Evolutionary conservation across 2,329 filamentous ascomycete genomes (phyloP), one percentile per base, ranked within the genome.

Genomic region (Beauveria caledonica): DNA sequence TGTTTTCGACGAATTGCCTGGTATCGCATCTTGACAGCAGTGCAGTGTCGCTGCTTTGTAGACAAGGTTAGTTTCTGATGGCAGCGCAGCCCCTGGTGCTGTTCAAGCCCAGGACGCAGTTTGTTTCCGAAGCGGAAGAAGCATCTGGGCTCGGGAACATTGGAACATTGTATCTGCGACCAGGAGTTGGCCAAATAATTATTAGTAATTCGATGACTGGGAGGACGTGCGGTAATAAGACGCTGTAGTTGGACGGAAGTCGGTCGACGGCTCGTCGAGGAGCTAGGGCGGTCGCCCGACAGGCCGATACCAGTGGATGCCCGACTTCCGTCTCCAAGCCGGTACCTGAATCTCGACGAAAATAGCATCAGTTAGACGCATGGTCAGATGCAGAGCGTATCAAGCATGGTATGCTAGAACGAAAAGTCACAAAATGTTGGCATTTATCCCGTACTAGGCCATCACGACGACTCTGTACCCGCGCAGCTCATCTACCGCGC

Each of bases 251-350:
- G 46, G 11, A 61, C 59, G 59, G 59, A 61, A 61, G 59, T 61
- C 59, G 59, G 59, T 61, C 44, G 36, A 60, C 53, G 53, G 45
- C 33, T 48, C 52, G 46, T 51, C 52, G 53, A 56, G 49, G 19
- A 48, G 50, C 58, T 60, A 60, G 58, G 58, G 27, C 40, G 48
- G 50, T 60, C 58, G 58, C 58, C 58, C 58, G 58, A 60, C 58
- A 49, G 58, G 40, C 58, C 58, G 58, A 60, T 39, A 39, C 40
- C 15, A 29, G 58, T 60, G 58, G 58, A 40, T 60, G 58, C 58
- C 58, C 49, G 58, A 60, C 58, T 53, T 60, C 58, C 58, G 58
- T 53, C 25, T 60, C 13, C 27, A 21, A 39, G 33, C 46, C n/a
- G 5, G 58, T 53, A 39, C 58, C 58, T 60, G 49, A 17, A 58